phyloP scores from a whole-genome alignment of 495 filamentous ascomycete species.

The Aspergillus egyptiacus region DNA sequence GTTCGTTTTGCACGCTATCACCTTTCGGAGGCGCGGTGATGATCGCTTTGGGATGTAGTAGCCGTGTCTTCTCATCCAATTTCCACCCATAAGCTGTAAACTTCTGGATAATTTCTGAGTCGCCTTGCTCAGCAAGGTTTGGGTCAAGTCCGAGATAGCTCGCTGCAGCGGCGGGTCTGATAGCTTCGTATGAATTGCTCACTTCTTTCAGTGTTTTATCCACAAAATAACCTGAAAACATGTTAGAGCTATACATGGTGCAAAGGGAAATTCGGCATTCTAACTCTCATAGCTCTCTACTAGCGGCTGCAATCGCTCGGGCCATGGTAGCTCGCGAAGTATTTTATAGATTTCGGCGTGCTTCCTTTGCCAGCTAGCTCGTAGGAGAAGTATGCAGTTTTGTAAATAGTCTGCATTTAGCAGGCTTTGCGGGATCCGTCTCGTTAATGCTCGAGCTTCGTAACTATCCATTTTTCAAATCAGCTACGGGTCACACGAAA shows the following conservation, averaged over 20 bases:
- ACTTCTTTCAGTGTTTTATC: slow-evolving; percentile 43
- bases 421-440: slow-evolving; percentile 40
- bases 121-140: slow-evolving; percentile 24
- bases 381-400: slow-evolving; percentile 41
- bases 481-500: slow-evolving; percentile 1
- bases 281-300: slow-evolving; percentile 41
- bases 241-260: slow-evolving; percentile 15
- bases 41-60: slow-evolving; percentile 37
- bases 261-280: slow-evolving; percentile 2
- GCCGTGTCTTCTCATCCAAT: slow-evolving; percentile 34
- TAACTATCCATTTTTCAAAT: slow-evolving; percentile 26
- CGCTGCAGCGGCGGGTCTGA: slow-evolving; percentile 40
- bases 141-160: slow-evolving; percentile 42
- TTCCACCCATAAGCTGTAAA: slow-evolving; percentile 42
- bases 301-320: slow-evolving; percentile 31
- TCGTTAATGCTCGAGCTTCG: slow-evolving; percentile 47
- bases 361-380: slow-evolving; percentile 45
- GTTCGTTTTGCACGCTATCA: slow-evolving; percentile 19
- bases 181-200: slow-evolving; percentile 45
- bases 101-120: slow-evolving; percentile 31
- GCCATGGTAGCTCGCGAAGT: slow-evolving; percentile 41
- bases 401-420: slow-evolving; percentile 38
- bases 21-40: slow-evolving; percentile 24
- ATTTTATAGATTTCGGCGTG: slow-evolving; percentile 39
- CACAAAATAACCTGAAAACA: slow-evolving; percentile 45